Percentiles rank a stretch among this genome's conserved stretches.
Evolutionary conservation across 2,329 filamentous ascomycete genomes (phyloP).

Genomic region (Verticillium zaregamsianum): DNA sequence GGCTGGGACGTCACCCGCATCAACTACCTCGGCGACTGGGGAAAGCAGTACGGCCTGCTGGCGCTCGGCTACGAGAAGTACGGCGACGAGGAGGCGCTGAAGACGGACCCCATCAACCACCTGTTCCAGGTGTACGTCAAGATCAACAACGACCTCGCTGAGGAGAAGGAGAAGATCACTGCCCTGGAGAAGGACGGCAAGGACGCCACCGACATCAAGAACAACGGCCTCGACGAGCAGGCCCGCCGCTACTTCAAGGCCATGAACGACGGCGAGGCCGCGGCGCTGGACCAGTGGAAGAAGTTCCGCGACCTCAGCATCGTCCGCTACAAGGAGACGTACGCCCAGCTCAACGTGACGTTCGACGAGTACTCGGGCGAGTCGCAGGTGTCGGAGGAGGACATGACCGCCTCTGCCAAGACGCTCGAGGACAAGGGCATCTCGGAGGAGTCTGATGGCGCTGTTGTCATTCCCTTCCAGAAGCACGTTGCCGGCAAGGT

Average conservation of each 20-base stretch:
- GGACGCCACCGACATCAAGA: conserved; percentile 44
- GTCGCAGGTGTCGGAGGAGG: conserved; percentile 63
- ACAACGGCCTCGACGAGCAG: conserved; percentile 65
- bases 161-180: conserved; percentile 64
- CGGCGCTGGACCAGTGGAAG: conserved; percentile 58
- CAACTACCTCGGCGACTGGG: conserved; percentile 81
- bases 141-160: conserved; percentile 64
- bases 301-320: conserved; percentile 66
- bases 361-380: conserved; percentile 75
- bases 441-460: conserved; percentile 66
- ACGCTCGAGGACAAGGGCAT: conserved; percentile 61
- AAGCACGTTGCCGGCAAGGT: conserved; percentile 63
- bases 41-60: conserved; percentile 70
- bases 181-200: conserved; percentile 49
- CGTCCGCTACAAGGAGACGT: conserved; percentile 61
- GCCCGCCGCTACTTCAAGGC: conserved; percentile 68
- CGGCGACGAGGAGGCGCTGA: conserved; percentile 67
- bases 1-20: conserved; percentile 72
- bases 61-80: conserved; percentile 73
- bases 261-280: conserved; percentile 64
- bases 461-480: conserved; percentile 67
- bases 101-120: conserved; percentile 74
- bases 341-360: conserved; percentile 64
- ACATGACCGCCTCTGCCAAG: conserved; percentile 61
- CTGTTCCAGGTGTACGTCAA: conserved; percentile 78